Evolutionary conservation across 306 rosid genomes (phyloP), one percentile per base, ranked within the genome.

Genomic region (Elaeagnus macrophylla): DNA sequence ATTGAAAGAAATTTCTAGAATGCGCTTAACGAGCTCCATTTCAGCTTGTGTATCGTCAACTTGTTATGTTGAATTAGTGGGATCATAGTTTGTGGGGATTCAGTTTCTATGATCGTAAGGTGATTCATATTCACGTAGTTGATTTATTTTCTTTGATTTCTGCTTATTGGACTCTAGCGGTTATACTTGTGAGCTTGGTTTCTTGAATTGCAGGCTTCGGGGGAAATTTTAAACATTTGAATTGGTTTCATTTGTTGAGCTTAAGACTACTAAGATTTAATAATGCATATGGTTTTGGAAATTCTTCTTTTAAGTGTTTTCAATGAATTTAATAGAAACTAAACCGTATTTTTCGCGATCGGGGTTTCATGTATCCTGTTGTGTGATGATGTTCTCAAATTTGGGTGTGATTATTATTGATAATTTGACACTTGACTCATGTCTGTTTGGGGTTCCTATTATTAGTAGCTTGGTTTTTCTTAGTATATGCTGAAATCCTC

Each of bases 341-440:
- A 56, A 56, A 35, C 9, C 9, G 40, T 37, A 16, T 54, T n/a
- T 8, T 0, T 16, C 8, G 11, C 39, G 43, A 32, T 18, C 41
- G 7, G 7, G 39, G 40, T 57, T 14, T 37, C 12, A 16, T 47
- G 37, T 50, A 25, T 50, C 36, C 6, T 59, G 8, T 51, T 54
- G 6, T 20, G 48, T 57, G 37, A 59, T 48, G 48, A 49, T 51
- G 45, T 69, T 51, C 38, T 52, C 15, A 12, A 10, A n/a, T 46
- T 54, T 17, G 14, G 37, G 40, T 25, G 42, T 51, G 43, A 39
- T 14, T 11, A 10, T 42, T 18, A 35, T 39, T 38, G 47, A 45
- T 19, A 36, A 36, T 42, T 25, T 25, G 32, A 25, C 15, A 45
- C 49, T 3, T 3, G 5, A 42, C 35, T 36, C n/a, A 0, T 13